Percentiles rank a stretch among this genome's conserved stretches.
phyloP scores from a whole-genome alignment of 2,329 filamentous ascomycete species.

The Sporothrix inflata region DNA sequence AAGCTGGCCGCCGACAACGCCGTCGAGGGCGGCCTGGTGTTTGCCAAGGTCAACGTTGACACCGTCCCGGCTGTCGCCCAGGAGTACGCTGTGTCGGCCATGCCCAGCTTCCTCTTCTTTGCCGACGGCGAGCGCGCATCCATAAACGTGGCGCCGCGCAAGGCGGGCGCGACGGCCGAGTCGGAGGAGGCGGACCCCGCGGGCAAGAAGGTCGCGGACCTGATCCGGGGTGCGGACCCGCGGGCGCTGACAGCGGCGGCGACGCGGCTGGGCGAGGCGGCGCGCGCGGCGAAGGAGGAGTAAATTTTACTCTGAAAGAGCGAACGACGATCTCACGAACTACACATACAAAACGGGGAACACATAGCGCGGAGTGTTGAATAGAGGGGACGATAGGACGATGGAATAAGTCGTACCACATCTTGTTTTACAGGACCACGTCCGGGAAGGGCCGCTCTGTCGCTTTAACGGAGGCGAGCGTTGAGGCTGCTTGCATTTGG shows the following conservation, averaged over 20 bases:
- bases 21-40: constrained; percentile 51
- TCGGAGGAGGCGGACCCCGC: constrained; percentile 27
- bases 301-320: background rate
- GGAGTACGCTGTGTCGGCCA: constrained; percentile 55
- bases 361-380: background rate
- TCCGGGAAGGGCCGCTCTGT: background rate
- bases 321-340: background rate
- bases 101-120: constrained; percentile 66
- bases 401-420: background rate
- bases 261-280: constrained; percentile 33
- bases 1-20: constrained; percentile 50
- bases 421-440: background rate
- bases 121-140: constrained; percentile 54
- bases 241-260: constrained; percentile 33
- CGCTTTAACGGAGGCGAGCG: background rate
- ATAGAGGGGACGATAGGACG: background rate
- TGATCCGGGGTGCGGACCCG: constrained; percentile 39
- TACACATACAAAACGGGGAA: background rate
- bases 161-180: constrained; percentile 25
- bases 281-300: constrained; percentile 26
- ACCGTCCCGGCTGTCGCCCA: constrained; percentile 53
- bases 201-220: constrained; percentile 26
- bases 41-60: constrained; percentile 65
- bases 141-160: constrained; percentile 35
- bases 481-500: background rate